Percentiles rank a stretch among this genome's conserved stretches.
These are phyloP conservation scores for Sugiyamaella floridensis DNA, from an alignment of 805 yeast genomes.

Conservation along the genomic window DNA sequence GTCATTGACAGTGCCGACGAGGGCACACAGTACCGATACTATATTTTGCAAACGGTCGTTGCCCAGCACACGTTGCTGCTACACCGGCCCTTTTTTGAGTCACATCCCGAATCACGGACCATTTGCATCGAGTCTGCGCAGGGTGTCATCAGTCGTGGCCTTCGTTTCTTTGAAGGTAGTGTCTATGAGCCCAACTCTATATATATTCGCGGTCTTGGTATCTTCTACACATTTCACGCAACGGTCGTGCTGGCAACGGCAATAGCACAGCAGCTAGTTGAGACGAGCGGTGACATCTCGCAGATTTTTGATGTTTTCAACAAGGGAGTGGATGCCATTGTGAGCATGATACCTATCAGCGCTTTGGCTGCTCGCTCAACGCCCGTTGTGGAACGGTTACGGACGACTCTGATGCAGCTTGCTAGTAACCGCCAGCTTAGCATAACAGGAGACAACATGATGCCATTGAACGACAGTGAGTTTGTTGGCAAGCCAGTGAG, in stretches of 20 bases:
- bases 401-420: background rate
- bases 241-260: slow-evolving; percentile 10
- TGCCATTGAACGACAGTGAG: background rate
- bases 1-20: background rate
- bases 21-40: slow-evolving; percentile 2
- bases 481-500: background rate
- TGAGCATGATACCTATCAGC: background rate
- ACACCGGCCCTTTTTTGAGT: slow-evolving; percentile 8
- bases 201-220: slow-evolving; percentile 9
- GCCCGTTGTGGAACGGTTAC: background rate
- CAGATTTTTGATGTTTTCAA: background rate
- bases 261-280: slow-evolving; percentile 3
- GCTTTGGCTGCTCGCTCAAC: slow-evolving; percentile 3
- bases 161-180: background rate
- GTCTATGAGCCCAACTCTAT: slow-evolving; percentile 1
- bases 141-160: background rate
- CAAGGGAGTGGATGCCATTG: background rate
- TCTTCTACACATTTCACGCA: slow-evolving; percentile 11
- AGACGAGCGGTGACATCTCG: background rate
- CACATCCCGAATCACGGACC: slow-evolving; percentile 5
- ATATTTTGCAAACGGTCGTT: slow-evolving; percentile 7
- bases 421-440: background rate
- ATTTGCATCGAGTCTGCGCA: slow-evolving; percentile 5
- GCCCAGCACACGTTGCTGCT: slow-evolving; percentile 8
- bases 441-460: background rate